A percentile compares a stretch with the other conserved stretches of the same genome.
These are phyloP conservation scores for Aureobasidium sp. DNA, from an alignment of 2,329 filamentous ascomycete species.

Conservation along the genomic window DNA sequence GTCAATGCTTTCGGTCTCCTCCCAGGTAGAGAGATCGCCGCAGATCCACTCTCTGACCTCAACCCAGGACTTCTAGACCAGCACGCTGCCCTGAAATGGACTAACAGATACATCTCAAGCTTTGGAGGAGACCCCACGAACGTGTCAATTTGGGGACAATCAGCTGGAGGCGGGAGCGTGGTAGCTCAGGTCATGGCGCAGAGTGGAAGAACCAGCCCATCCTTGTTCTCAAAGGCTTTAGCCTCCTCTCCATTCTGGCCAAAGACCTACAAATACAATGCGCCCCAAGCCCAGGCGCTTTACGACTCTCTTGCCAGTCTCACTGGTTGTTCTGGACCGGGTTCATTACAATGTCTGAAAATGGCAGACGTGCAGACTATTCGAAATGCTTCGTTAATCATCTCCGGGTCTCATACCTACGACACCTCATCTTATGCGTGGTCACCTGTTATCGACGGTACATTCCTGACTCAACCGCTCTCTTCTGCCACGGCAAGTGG, in stretches of 20 bases:
- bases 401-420: slow-evolving; percentile 44
- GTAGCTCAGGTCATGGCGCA: slow-evolving; percentile 47
- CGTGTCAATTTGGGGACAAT: slow-evolving; percentile 39
- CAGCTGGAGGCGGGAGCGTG: slow-evolving; percentile 47
- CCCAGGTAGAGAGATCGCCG: slow-evolving; percentile 40
- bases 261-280: slow-evolving; percentile 48
- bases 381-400: slow-evolving; percentile 42
- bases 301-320: slow-evolving; percentile 41
- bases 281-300: slow-evolving; percentile 42
- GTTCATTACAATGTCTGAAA: slow-evolving; percentile 50
- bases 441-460: slow-evolving; percentile 52
- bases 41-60: slow-evolving; percentile 38
- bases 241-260: slow-evolving; percentile 51
- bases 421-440: slow-evolving; percentile 51
- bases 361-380: slow-evolving; percentile 44
- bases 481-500: slow-evolving; percentile 34
- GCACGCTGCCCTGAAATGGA: slow-evolving; percentile 44
- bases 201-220: slow-evolving; percentile 33
- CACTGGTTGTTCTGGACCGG: slow-evolving; percentile 40
- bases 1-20: slow-evolving; percentile 51
- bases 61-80: slow-evolving; percentile 44
- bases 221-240: slow-evolving; percentile 44
- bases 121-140: slow-evolving; percentile 41
- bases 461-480: slow-evolving; percentile 43
- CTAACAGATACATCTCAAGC: slow-evolving; percentile 37